Evolutionary conservation across 345 rosid genomes (phyloP).

Genomic region (Arabis hirsuta): DNA sequence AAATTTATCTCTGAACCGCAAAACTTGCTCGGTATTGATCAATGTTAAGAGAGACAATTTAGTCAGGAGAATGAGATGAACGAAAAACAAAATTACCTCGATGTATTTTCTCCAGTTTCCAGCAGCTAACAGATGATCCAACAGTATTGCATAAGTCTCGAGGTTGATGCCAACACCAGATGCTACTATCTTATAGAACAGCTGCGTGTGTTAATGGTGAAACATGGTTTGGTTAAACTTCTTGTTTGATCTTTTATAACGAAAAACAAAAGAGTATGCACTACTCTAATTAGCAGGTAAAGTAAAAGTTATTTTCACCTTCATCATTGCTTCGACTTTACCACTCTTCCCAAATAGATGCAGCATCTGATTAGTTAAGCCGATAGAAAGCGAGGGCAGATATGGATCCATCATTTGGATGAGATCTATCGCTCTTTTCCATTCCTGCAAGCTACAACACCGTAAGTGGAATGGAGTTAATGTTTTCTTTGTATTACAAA

Average conservation of each 20-base stretch:
- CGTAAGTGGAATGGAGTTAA: conserved; percentile 3
- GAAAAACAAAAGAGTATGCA: background rate
- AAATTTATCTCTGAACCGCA: background rate
- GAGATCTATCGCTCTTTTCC: conserved; percentile 63
- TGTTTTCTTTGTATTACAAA: background rate
- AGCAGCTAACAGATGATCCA: conserved; percentile 74
- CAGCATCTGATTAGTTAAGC: conserved; percentile 76
- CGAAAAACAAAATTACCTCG: conserved; percentile 53
- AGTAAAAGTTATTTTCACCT: conserved; percentile 51
- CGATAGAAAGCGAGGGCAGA: conserved; percentile 58
- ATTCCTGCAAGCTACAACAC: conserved; percentile 71
- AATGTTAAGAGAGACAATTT: background rate
- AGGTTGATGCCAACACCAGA: conserved; percentile 64
- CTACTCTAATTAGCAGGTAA: conserved; percentile 8
- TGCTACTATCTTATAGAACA: conserved; percentile 72
- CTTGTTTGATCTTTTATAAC: conserved; percentile 2
- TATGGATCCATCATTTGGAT: conserved; percentile 75
- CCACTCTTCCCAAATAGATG: conserved; percentile 85
- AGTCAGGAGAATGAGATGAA: background rate
- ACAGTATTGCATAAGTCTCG: conserved; percentile 61
- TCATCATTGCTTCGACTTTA: conserved; percentile 77
- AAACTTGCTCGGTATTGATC: background rate
- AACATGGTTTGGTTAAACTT: conserved; percentile 24
- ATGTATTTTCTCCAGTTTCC: conserved; percentile 97
- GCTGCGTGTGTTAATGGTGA: conserved; percentile 46